These are phyloP conservation scores for Prunus salicina DNA, from an alignment of 306 rosid species.

Conservation along the genomic window DNA sequence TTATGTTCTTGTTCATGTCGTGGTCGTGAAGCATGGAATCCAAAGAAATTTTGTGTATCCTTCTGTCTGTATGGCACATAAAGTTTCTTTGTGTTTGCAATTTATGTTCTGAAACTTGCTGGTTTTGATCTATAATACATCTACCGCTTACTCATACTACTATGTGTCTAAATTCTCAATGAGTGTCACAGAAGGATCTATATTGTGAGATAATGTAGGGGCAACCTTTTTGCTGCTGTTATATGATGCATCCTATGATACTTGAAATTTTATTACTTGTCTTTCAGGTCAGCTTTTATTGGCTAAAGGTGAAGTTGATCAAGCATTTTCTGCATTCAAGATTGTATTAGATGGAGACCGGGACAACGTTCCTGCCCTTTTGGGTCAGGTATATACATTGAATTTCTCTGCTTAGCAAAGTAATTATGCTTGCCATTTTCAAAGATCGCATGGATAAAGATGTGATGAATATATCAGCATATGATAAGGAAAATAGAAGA, in stretches of 20 bases:
- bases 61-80: background rate
- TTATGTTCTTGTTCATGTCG: background rate
- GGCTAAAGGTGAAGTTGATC: slow-evolving; percentile 95
- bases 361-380: slow-evolving; percentile 94
- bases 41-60: background rate
- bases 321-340: slow-evolving; percentile 92
- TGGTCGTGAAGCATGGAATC: background rate
- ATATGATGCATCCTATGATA: background rate
- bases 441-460: background rate
- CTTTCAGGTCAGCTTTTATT: slow-evolving; percentile 93
- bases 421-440: background rate
- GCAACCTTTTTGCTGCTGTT: background rate
- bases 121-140: background rate
- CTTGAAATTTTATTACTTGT: slow-evolving; percentile 10
- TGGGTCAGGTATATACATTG: slow-evolving; percentile 69
- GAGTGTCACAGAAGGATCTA: background rate
- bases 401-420: slow-evolving; percentile 11
- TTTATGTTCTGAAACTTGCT: slow-evolving; percentile 3
- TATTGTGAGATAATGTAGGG: background rate
- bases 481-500: background rate
- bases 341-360: slow-evolving; percentile 92
- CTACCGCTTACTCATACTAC: background rate
- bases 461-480: background rate
- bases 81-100: slow-evolving; percentile 8
- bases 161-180: background rate